Base-by-base conservation (phyloP, 768 basidiomycete genomes). In the Russula lepida region DNA sequence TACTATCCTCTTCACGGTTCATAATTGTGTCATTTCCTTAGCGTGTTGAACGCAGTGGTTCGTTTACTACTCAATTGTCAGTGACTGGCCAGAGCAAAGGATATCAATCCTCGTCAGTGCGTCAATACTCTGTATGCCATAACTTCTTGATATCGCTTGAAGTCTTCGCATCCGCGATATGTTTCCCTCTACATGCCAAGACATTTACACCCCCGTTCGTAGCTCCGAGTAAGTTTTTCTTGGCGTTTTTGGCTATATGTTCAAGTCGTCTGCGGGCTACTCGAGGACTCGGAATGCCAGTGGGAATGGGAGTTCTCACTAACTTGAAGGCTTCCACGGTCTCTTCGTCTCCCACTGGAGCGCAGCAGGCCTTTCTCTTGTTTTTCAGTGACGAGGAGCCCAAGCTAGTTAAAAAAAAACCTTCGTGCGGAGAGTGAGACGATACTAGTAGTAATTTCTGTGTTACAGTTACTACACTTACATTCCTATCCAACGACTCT, bases 141-240 rank as follows among this genome's bases (percentile, higher is more conserved):
- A 17, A 12, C 19, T 13, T 30, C 41, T 35, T 56, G 7, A 41
- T 39, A 37, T 35, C 21, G 25, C 15, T 21, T 27, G 23, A 64
- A 78, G 78, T 79, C 35, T 62, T 75, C 1, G 68, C 69, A 0
- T 75, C 76, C 0, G 70, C 74, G 0, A 49, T 75, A 19, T 67
- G 75, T 23, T 75, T 76, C 13, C 72, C 75, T 27, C 69, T 74
- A 13, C 66, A 64, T 17, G 65, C 67, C 12, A 66, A 59, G 7
- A 65, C 69, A 0, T 70, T 69, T 60, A 70, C 74, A 19, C 78
- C 79, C 0, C 77, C 75, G 2, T 74, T 78, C 59, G 69, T 77
- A 6, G 27, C 71, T 76, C 8, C 73, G 78, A 3, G 66, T 77
- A 2, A 77, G 77, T 3, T 80, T 81, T 76, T 15, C 77, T 81